phyloP scores from a whole-genome alignment of 805 yeast genomes.

The Suhomyces pyralidae region DNA sequence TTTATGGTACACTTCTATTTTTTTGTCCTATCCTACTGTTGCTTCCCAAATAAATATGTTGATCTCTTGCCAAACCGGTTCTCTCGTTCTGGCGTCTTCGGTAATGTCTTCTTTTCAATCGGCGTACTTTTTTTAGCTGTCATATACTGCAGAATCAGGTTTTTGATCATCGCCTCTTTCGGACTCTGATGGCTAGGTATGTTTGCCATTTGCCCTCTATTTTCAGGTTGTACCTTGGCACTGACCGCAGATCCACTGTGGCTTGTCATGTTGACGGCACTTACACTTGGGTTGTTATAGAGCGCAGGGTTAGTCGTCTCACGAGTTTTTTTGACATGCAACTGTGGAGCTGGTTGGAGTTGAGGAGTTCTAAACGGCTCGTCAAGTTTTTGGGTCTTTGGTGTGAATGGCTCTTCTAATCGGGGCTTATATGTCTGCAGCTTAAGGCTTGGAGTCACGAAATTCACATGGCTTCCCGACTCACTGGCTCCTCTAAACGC shows the following conservation, averaged over 20 bases:
- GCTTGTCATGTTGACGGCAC: neutral
- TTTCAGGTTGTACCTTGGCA: neutral
- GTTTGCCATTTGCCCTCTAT: neutral
- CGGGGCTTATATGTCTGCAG: neutral
- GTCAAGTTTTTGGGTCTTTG: neutral
- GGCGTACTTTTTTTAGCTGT: neutral
- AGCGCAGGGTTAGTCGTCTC: neutral
- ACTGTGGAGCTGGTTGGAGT: neutral
- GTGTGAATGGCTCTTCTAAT: neutral
- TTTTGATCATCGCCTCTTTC: neutral
- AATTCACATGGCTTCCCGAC: neutral
- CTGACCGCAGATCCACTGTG: neutral
- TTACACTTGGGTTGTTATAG: neutral
- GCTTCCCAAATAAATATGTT: neutral
- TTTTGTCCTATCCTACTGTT: neutral
- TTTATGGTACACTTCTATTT: too few relatives aligned
- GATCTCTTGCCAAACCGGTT: slow-evolving; percentile 5
- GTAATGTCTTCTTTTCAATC: neutral
- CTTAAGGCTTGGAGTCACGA: neutral
- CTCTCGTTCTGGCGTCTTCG: slow-evolving; percentile 4
- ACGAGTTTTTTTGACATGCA: neutral
- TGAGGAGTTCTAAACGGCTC: neutral
- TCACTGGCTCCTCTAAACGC: neutral
- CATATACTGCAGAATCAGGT: neutral
- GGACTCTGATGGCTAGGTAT: neutral